Evolutionary conservation across 192 early-diverging fungal genomes (phyloP), one percentile per base, ranked within the genome.

Genomic region (Umbelopsis ramanniana): DNA sequence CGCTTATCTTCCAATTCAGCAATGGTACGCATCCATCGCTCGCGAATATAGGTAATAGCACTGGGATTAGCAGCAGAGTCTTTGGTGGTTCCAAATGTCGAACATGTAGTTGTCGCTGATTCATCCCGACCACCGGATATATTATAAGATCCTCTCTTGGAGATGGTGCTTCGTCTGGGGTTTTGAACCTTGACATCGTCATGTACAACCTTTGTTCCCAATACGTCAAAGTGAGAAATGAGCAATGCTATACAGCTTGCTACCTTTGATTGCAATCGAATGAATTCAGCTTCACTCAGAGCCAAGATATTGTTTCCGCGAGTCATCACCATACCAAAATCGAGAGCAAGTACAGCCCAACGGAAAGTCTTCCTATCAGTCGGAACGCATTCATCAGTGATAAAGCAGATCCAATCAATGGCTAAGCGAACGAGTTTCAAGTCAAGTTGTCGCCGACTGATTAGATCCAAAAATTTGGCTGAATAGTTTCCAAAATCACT

Each of bases 401-500:
- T 93, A 74, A 96, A 96, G 55, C 90, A 89, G 60, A 92, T 89
- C 95, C 95, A 96, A 52, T 93, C 90, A n/a, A 93, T 92, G 14
- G 91, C 85, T 66, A 96, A 84, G 4, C 85, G 84, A 21, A 92
- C 76, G 40, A 96, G 77, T 26, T 88, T 88, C 55, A 90, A 52
- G 46, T 92, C 89, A 63, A 93, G 79, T 26, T 87, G 85, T 0
- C 84, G 76, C 50, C 91, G 83, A 22, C 83, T 81, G 43, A 78
- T 82, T 14, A 85, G 76, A 50, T 89, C 90, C 46, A 93, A 67
- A 47, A 88, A 86, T 68, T 83, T 82, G 24, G 90, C 70, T 0
- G 84, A 83, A 21, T 88, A 86, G 52, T 85, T 78, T 15, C 91
- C 90, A 52, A 93, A 92, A 73, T 90, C 91, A 23, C 84, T 83